phyloP scores from a whole-genome alignment of 345 rosid species.

The Lepidium didymum region DNA sequence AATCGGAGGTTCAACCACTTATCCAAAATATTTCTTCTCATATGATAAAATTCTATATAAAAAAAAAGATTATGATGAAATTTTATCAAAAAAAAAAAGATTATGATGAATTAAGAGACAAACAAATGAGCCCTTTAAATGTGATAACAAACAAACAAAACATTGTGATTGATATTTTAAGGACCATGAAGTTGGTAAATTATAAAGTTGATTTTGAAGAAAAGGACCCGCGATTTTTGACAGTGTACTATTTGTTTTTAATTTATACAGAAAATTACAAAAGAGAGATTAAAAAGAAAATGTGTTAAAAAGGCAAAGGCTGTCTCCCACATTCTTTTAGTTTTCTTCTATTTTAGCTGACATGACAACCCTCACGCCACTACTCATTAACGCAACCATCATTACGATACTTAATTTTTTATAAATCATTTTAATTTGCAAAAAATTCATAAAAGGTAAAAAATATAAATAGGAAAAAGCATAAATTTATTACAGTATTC shows the following conservation, averaged over 20 bases:
- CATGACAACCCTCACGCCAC: conserved; percentile 45
- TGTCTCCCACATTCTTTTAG: conserved; percentile 63
- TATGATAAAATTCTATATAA: too few species aligned
- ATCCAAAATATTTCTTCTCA: too few species aligned
- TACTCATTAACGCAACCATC: conserved; percentile 30
- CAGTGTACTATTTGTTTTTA: conserved; percentile 2
- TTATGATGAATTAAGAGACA: not conserved
- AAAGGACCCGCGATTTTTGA: not conserved
- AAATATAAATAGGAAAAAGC: conserved; percentile 8
- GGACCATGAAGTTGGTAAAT: not conserved
- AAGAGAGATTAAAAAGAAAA: conserved; percentile 16
- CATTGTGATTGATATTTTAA: not conserved
- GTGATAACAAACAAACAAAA: not conserved
- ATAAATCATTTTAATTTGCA: not conserved
- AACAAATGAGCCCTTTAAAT: not conserved
- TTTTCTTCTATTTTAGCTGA: conserved; percentile 32
- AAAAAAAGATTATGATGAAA: too few species aligned
- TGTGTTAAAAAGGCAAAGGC: conserved; percentile 17
- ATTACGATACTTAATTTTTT: conserved; percentile 7
- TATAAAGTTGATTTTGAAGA: not conserved
- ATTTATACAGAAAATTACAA: too few species aligned
- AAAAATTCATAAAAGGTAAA: not conserved
- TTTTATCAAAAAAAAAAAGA: too few species aligned
- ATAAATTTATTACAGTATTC: not conserved
- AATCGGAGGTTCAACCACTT: too few species aligned